Percentiles rank a stretch among this genome's conserved stretches.
phyloP scores from a whole-genome alignment of 306 rosid genomes.

The Prunus persica region Prunus_persica_NCBIv2 NC_034010.1:21208501-21209000 shows the following conservation, averaged over 20 bases:
- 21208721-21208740: too few species aligned
- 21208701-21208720: too few species aligned
- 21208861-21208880: slow-evolving; percentile 85
- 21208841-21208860: slow-evolving; percentile 44
- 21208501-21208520: too few species aligned
- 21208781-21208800: too few species aligned
- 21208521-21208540: not conserved
- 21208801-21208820: too few species aligned
- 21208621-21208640: not conserved
- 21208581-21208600: too few species aligned
- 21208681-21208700: too few species aligned
- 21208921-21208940: slow-evolving; percentile 82
- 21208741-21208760: too few species aligned
- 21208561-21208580: too few species aligned
- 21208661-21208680: not conserved
- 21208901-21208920: slow-evolving; percentile 68
- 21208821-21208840: slow-evolving; percentile 14
- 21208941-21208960: slow-evolving; percentile 68
- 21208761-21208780: too few species aligned
- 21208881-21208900: slow-evolving; percentile 81
- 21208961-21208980: slow-evolving; percentile 66
- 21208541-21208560: too few species aligned
- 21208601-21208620: not conserved
- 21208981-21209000: slow-evolving; percentile 94
- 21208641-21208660: not conserved